Conservation (phyloP, 768 basidiomycete species). For the Boletus sensibilis region DNA sequence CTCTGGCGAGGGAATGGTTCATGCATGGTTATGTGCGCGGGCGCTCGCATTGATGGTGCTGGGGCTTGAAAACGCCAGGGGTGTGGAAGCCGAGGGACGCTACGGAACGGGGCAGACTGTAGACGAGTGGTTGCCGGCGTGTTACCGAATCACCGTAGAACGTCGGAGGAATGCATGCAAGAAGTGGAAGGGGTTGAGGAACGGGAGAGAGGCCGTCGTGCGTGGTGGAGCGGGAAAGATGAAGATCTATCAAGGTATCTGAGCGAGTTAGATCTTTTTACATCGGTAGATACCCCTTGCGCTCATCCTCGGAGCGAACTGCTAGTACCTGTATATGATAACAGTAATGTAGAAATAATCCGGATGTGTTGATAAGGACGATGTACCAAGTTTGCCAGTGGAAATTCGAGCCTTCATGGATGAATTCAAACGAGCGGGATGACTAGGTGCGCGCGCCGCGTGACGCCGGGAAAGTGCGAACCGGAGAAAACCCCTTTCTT, state of each 20-base stretch:
- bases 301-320: background rate
- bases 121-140: constrained; percentile 26
- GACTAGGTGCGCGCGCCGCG: too few species aligned
- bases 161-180: constrained; percentile 15
- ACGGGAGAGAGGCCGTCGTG: background rate
- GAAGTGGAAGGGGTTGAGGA: constrained; percentile 3
- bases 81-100: constrained; percentile 12
- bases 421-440: background rate
- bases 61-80: constrained; percentile 31
- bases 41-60: constrained; percentile 62
- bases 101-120: constrained; percentile 25
- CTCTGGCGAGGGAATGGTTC: constrained; percentile 71
- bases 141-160: constrained; percentile 15
- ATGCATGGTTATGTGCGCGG: constrained; percentile 63
- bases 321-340: background rate
- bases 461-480: too few species aligned
- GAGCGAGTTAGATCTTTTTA: background rate
- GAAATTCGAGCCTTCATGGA: background rate
- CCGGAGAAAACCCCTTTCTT: too few species aligned
- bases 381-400: background rate
- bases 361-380: background rate
- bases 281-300: background rate
- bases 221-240: constrained; percentile 26
- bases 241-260: constrained; percentile 23
- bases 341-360: background rate